phyloP scores from a whole-genome alignment of 257 asterid genomes.

The Eustoma russellianum region DNA sequence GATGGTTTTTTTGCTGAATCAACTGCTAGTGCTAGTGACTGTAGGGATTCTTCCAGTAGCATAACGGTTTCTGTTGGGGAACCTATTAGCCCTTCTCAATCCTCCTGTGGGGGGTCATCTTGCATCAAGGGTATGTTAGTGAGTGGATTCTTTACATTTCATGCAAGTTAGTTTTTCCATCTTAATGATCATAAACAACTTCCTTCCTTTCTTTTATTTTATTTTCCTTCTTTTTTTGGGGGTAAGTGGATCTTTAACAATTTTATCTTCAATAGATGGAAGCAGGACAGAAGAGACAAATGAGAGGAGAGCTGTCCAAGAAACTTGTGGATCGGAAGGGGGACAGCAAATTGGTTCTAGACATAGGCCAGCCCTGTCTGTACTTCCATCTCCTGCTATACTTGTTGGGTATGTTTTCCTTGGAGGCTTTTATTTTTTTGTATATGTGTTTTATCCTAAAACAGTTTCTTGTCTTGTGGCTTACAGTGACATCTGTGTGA shows the following conservation, averaged over 20 bases:
- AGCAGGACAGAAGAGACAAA: constrained; percentile 56
- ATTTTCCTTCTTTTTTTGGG: neutral
- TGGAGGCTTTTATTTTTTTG: neutral
- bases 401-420: constrained; percentile 80
- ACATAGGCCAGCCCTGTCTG: constrained; percentile 75
- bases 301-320: constrained; percentile 36
- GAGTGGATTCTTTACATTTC: constrained; percentile 9
- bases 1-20: constrained; percentile 90
- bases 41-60: constrained; percentile 90
- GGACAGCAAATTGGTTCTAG: constrained; percentile 68
- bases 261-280: constrained; percentile 46
- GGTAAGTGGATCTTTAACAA: constrained; percentile 15
- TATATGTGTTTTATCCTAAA: too few relatives aligned
- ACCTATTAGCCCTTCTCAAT: constrained; percentile 80
- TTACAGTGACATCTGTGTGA: too few relatives aligned
- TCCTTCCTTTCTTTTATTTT: too few relatives aligned
- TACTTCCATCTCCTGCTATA: constrained; percentile 87
- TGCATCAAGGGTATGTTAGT: constrained; percentile 47
- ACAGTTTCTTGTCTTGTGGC: too few relatives aligned
- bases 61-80: constrained; percentile 67
- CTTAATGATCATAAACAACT: too few relatives aligned
- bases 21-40: constrained; percentile 85
- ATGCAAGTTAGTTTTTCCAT: constrained; percentile 2
- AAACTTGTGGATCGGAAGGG: constrained; percentile 42
- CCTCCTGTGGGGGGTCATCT: constrained; percentile 55